These are phyloP conservation scores for Diaporthe capsici DNA, from an alignment of 2,329 filamentous ascomycete species.

Conservation along the genomic window DNA sequence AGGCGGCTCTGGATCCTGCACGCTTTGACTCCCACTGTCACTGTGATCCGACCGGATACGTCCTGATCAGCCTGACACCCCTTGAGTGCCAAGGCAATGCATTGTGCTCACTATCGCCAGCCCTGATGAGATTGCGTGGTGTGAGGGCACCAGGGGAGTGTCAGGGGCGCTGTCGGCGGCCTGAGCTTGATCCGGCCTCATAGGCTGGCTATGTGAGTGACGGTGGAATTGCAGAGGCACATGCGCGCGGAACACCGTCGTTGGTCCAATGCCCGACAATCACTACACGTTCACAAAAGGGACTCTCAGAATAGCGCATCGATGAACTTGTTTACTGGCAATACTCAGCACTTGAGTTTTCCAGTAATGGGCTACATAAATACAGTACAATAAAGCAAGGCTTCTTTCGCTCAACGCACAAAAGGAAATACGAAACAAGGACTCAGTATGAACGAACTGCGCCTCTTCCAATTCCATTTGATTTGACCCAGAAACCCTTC, in stretches of 20 bases:
- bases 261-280: neutral
- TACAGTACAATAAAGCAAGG: conserved; percentile 26
- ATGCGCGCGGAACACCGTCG: neutral
- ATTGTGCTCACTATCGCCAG: neutral
- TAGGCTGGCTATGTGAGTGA: neutral
- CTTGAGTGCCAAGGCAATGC: conserved; percentile 25
- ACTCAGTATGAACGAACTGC: neutral
- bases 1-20: conserved; percentile 10
- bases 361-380: conserved; percentile 2
- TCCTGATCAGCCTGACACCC: neutral
- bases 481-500: conserved; percentile 4
- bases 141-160: neutral
- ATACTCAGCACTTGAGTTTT: conserved; percentile 38
- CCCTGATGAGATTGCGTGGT: neutral
- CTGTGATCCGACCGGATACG: neutral
- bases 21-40: conserved; percentile 16
- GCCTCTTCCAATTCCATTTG: conserved; percentile 18
- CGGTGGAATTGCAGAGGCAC: too few species aligned
- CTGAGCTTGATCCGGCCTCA: neutral
- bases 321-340: conserved; percentile 22
- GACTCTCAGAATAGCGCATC: neutral
- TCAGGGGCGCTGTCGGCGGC: neutral
- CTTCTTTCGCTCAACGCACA: conserved; percentile 19
- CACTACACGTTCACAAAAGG: neutral
- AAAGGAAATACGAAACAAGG: neutral